phyloP scores from a whole-genome alignment of 2,329 filamentous ascomycete genomes.

The Arthrobotrys sinensis region DNA sequence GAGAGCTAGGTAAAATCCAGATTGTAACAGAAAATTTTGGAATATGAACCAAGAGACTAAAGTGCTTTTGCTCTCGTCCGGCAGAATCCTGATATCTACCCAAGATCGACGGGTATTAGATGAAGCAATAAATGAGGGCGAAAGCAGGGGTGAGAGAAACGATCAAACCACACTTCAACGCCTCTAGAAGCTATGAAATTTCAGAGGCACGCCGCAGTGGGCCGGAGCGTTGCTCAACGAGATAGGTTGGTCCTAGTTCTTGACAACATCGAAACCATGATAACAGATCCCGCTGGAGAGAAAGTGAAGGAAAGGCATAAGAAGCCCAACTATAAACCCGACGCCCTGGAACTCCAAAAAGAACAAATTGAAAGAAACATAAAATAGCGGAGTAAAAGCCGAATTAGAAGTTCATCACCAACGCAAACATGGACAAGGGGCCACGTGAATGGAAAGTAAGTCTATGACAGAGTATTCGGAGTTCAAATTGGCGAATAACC shows the following conservation, averaged over 20 bases:
- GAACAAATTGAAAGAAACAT: conserved; percentile 4
- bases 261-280: conserved; percentile 15
- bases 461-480: conserved; percentile 17
- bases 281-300: conserved; percentile 17
- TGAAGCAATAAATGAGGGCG: neutral
- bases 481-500: conserved; percentile 64
- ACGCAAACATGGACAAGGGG: conserved; percentile 17
- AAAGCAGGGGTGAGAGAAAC: conserved; percentile 16
- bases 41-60: conserved; percentile 31
- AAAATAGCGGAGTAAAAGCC: conserved; percentile 4
- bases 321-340: conserved; percentile 35
- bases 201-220: neutral
- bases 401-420: conserved; percentile 35
- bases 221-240: neutral
- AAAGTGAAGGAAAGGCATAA: conserved; percentile 24
- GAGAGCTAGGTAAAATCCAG: conserved; percentile 39
- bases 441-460: conserved; percentile 8
- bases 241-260: neutral
- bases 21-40: conserved; percentile 11
- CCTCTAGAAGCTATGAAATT: neutral
- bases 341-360: conserved; percentile 45
- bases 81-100: conserved; percentile 10
- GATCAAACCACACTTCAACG: neutral
- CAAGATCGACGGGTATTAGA: neutral
- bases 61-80: conserved; percentile 37